Evolutionary conservation across 164 flowering plant species (phyloP).

Genomic region (Sextonia rubra): DNA sequence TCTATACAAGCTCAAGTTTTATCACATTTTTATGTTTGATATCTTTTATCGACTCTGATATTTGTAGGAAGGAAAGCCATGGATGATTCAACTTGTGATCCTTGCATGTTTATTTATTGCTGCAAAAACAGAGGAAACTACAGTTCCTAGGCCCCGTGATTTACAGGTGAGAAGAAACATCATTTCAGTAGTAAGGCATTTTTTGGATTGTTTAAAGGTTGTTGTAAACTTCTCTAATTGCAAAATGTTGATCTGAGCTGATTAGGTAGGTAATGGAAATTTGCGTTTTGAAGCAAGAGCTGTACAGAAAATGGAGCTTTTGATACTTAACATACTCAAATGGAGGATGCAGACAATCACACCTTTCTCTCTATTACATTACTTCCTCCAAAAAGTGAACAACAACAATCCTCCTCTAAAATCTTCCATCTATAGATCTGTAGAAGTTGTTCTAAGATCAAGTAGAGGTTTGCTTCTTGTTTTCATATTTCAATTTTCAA

Average conservation of each 20-base stretch:
- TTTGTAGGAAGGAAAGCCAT: conserved; percentile 54
- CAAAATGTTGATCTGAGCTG: not conserved
- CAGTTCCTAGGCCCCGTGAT: conserved; percentile 61
- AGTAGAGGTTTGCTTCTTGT: conserved; percentile 32
- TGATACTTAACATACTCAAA: conserved; percentile 62
- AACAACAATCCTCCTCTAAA: conserved; percentile 25
- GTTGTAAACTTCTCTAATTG: not conserved
- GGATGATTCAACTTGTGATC: conserved; percentile 78
- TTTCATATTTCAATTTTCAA: not conserved
- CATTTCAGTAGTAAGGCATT: not conserved
- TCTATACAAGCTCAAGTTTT: not conserved
- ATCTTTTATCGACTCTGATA: conserved; percentile 2
- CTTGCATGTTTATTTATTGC: conserved; percentile 81
- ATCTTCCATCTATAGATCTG: conserved; percentile 27
- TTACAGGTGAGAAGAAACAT: conserved; percentile 53
- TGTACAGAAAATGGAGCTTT: conserved; percentile 84
- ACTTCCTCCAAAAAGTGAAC: conserved; percentile 47
- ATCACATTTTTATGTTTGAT: not conserved
- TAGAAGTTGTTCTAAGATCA: conserved; percentile 40
- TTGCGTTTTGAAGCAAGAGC: conserved; percentile 72
- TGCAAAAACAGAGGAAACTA: conserved; percentile 82
- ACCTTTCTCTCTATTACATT: conserved; percentile 67
- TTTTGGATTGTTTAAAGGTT: not conserved
- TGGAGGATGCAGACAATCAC: conserved; percentile 85
- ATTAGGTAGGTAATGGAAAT: conserved; percentile 53